phyloP scores from a whole-genome alignment of 2,329 filamentous ascomycete genomes.

The Fusarium sp. region DNA sequence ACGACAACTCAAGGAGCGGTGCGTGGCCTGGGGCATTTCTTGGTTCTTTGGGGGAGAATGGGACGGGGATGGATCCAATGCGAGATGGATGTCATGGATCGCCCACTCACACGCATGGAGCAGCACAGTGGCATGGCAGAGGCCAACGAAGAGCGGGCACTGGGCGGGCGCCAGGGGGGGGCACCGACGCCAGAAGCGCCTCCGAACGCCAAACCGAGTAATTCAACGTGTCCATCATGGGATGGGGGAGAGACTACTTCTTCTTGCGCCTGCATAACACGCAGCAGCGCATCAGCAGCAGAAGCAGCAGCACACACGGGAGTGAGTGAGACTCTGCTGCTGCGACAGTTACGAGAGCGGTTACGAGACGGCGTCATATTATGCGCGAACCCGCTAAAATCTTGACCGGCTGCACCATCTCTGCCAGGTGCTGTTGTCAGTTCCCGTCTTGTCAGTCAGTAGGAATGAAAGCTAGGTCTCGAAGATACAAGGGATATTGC shows the following conservation, averaged over 20 bases:
- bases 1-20: constrained; percentile 9
- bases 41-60: constrained; percentile 7
- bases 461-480: constrained; percentile 9
- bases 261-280: constrained; percentile 1
- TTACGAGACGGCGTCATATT: constrained; percentile 17
- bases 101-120: constrained; percentile 6
- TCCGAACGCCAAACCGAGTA: constrained; percentile 24
- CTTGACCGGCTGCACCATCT: constrained; percentile 35
- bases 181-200: constrained; percentile 23
- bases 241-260: background rate
- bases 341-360: background rate
- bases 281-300: background rate
- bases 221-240: constrained; percentile 25
- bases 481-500: constrained; percentile 15
- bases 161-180: constrained; percentile 28
- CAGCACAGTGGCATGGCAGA: background rate
- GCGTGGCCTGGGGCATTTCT: constrained; percentile 7
- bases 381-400: constrained; percentile 31
- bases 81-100: constrained; percentile 29
- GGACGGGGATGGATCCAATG: background rate
- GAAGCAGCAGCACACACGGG: background rate
- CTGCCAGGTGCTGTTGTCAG: constrained; percentile 29
- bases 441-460: constrained; percentile 8
- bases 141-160: constrained; percentile 26
- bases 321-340: background rate